Percentiles rank a stretch among this genome's conserved stretches.
Evolutionary conservation across 345 rosid genomes (phyloP).

Genomic region (Salix caprea): DNA sequence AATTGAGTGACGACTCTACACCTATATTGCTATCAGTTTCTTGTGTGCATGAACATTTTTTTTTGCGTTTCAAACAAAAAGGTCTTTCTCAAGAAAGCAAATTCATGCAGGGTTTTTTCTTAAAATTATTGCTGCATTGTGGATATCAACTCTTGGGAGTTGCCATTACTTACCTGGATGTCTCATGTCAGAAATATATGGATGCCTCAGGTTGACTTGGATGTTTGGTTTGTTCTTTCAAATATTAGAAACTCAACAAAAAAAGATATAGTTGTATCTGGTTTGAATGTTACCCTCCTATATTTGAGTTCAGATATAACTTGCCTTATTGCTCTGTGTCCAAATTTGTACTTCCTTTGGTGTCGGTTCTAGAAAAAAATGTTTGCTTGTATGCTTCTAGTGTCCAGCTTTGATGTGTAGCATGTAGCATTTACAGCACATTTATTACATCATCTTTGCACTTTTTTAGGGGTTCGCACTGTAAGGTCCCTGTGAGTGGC

Average conservation of each 20-base stretch:
- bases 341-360: not conserved
- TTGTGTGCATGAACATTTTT: not conserved
- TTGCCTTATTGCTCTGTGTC: not conserved
- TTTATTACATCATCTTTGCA: not conserved
- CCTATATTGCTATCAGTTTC: not conserved
- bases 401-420: not conserved
- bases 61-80: not conserved
- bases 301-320: not conserved
- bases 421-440: not conserved
- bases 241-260: not conserved
- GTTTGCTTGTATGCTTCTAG: not conserved
- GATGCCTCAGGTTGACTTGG: not conserved
- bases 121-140: not conserved
- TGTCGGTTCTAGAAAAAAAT: not conserved
- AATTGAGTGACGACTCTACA: not conserved
- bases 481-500: not conserved
- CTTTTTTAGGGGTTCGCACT: not conserved
- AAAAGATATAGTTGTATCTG: not conserved
- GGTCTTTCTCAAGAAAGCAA: not conserved
- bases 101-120: not conserved
- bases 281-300: not conserved
- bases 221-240: not conserved
- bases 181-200: not conserved
- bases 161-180: not conserved
- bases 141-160: not conserved